Evolutionary conservation across 2,329 filamentous ascomycete genomes (phyloP).

Genomic region (Cordyceps fumosorosea): DNA sequence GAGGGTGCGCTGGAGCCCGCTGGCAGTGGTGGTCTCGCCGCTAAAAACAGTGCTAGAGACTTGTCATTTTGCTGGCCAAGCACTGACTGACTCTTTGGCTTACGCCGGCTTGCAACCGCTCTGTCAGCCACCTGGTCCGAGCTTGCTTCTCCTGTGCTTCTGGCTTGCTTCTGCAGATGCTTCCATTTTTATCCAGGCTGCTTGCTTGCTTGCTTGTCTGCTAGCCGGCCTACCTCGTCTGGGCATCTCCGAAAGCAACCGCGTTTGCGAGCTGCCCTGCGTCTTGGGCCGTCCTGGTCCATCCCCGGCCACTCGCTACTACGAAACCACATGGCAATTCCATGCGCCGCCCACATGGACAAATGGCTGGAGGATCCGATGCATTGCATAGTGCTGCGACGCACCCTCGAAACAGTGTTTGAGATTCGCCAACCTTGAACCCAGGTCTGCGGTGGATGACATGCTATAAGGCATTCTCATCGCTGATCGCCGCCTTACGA

Average conservation of each 20-base stretch:
- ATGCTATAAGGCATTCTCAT: background rate
- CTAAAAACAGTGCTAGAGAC: background rate
- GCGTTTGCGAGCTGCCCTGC: background rate
- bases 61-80: background rate
- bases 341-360: background rate
- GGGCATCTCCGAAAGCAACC: background rate
- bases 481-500: background rate
- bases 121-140: background rate
- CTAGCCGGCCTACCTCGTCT: background rate
- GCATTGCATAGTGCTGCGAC: background rate
- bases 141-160: slow-evolving; percentile 8
- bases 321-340: slow-evolving; percentile 6
- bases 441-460: background rate
- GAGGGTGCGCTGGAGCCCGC: background rate
- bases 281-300: background rate
- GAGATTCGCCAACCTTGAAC: background rate
- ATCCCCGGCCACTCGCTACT: background rate
- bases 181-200: background rate
- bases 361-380: background rate
- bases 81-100: background rate
- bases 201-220: background rate
- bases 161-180: slow-evolving; percentile 6
- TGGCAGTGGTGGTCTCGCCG: background rate
- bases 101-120: background rate
- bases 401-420: background rate